phyloP scores from a whole-genome alignment of 129 eudicot species.

The Lonicera japonica region DNA sequence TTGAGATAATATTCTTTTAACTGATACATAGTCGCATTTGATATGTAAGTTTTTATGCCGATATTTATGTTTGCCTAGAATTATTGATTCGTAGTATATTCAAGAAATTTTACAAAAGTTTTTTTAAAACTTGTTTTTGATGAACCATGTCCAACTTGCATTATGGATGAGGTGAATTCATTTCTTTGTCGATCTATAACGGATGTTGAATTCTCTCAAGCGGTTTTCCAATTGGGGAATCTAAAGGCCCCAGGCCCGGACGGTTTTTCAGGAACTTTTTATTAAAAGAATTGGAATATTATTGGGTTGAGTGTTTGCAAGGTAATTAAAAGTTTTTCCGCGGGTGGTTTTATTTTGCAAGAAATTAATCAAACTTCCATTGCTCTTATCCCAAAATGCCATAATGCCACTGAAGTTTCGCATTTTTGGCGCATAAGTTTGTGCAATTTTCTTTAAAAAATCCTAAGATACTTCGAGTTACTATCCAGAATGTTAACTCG shows the following conservation, averaged over 20 bases:
- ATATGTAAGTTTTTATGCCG: no score
- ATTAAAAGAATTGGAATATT: background rate
- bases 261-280: background rate
- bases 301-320: background rate
- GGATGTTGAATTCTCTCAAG: background rate
- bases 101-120: no score
- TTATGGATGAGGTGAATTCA: no score
- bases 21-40: no score
- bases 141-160: no score
- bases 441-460: background rate
- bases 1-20: no score
- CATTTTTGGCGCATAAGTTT: background rate
- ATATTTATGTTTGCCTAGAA: no score
- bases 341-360: background rate
- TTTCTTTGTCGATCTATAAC: background rate
- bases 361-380: background rate
- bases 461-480: background rate
- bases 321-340: background rate
- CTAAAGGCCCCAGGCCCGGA: background rate
- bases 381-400: background rate
- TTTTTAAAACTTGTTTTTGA: no score
- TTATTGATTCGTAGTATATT: no score
- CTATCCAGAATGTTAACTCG: no score
- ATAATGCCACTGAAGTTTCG: background rate
- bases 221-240: background rate